Percentiles rank a stretch among this genome's conserved stretches.
These are phyloP conservation scores for Lycium ferocissimum DNA, from an alignment of 257 asterid species.

Conservation along the genomic window DNA sequence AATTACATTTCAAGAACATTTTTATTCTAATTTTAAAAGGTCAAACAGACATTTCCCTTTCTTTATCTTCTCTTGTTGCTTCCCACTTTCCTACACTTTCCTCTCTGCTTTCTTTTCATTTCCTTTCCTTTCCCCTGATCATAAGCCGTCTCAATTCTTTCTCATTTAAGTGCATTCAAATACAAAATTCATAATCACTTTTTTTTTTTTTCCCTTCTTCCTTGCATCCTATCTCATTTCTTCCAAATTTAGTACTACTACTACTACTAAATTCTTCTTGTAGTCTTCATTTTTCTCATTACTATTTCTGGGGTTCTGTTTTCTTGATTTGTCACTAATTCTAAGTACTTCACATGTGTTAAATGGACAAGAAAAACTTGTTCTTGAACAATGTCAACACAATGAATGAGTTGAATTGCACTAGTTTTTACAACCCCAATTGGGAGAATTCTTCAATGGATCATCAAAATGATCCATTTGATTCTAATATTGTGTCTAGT, in stretches of 20 bases:
- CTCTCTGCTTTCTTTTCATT: slow-evolving; percentile 8
- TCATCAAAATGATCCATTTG: slow-evolving; percentile 64
- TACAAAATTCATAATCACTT: slow-evolving; percentile 12
- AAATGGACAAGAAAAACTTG: slow-evolving; percentile 54
- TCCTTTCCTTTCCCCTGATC: not conserved
- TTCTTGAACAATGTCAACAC: slow-evolving; percentile 35
- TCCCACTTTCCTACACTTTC: slow-evolving; percentile 56
- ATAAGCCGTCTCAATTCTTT: not conserved
- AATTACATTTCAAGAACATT: no score
- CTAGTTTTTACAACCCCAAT: slow-evolving; percentile 46
- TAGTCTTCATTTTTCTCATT: not conserved
- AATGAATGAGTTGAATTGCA: slow-evolving; percentile 32
- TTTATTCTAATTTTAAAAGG: slow-evolving; percentile 35
- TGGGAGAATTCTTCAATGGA: slow-evolving; percentile 72
- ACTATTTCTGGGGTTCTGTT: slow-evolving; percentile 23
- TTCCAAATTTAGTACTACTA: not conserved
- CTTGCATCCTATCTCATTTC: slow-evolving; percentile 15
- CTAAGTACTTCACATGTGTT: not conserved
- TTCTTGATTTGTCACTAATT: not conserved
- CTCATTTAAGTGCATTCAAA: not conserved
- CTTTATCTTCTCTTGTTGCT: slow-evolving; percentile 45
- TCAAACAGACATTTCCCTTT: slow-evolving; percentile 47
- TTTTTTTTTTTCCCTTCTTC: not conserved
- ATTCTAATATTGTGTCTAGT: slow-evolving; percentile 48
- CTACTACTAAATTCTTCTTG: slow-evolving; percentile 30